phyloP scores from a whole-genome alignment of 495 filamentous ascomycete species.

The Podospora fimiseda region DNA sequence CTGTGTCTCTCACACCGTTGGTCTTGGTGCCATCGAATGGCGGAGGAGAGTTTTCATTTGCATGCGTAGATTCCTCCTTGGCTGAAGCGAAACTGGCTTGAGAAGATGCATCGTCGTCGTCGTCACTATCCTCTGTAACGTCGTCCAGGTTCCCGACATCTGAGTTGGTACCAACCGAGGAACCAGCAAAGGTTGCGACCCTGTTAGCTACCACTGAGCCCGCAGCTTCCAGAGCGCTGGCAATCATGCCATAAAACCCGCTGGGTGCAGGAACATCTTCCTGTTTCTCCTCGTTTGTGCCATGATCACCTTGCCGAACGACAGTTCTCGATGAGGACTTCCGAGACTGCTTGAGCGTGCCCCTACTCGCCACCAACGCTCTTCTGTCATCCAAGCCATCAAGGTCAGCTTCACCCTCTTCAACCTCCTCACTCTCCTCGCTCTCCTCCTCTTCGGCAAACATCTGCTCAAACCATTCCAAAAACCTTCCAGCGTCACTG shows the following conservation, averaged over 20 bases:
- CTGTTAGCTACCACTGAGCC: constrained; percentile 35
- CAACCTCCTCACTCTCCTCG: constrained; percentile 19
- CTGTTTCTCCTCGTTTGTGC: neutral
- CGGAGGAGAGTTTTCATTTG: constrained; percentile 2
- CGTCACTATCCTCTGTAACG: constrained; percentile 24
- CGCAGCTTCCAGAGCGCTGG: constrained; percentile 37
- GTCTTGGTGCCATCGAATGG: constrained; percentile 2
- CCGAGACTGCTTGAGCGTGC: neutral
- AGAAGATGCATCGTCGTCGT: constrained; percentile 30
- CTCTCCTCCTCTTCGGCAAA: constrained; percentile 22
- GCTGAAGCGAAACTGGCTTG: constrained; percentile 43
- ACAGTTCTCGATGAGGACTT: neutral
- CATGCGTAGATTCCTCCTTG: constrained; percentile 20
- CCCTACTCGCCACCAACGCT: neutral
- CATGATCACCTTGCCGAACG: neutral
- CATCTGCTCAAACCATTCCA: constrained; percentile 63
- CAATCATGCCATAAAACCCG: constrained; percentile 46
- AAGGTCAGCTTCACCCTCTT: constrained; percentile 12
- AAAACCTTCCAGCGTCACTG: constrained; percentile 73
- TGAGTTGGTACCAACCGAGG: constrained; percentile 27
- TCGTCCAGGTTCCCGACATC: constrained; percentile 11
- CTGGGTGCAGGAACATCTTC: constrained; percentile 39
- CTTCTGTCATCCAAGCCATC: constrained; percentile 12
- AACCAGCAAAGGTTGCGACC: constrained; percentile 27
- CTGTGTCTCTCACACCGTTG: constrained; percentile 15